These are phyloP conservation scores for Citrullus colocynthis DNA, from an alignment of 306 rosid species.

Conservation along the genomic window DNA sequence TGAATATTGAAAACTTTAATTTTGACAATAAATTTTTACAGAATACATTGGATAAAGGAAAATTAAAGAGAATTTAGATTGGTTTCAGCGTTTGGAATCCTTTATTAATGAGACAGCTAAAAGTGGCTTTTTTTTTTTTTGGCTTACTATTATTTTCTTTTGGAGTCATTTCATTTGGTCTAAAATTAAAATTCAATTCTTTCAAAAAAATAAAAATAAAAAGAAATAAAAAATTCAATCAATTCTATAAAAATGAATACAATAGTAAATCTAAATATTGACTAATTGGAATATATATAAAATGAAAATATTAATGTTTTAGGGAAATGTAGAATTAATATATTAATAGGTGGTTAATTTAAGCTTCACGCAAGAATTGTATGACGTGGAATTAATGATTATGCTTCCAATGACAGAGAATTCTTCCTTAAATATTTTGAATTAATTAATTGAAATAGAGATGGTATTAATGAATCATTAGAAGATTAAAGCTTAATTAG, in stretches of 20 bases:
- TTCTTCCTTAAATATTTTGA: background rate
- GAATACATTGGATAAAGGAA: background rate
- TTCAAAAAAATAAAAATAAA: no score
- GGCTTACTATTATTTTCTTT: background rate
- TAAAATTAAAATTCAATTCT: background rate
- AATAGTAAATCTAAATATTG: background rate
- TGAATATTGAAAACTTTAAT: background rate
- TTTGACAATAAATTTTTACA: background rate
- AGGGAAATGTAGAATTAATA: background rate
- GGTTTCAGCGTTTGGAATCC: background rate
- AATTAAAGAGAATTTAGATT: background rate
- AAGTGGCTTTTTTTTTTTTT: background rate
- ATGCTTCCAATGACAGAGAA: background rate
- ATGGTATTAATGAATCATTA: background rate
- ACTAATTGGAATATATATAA: background rate
- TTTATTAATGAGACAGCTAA: background rate
- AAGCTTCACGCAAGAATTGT: background rate
- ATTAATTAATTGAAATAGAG: background rate
- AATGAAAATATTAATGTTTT: background rate
- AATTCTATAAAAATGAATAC: background rate
- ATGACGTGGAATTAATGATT: background rate
- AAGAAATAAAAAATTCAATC: background rate
- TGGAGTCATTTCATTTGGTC: background rate
- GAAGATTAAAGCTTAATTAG: background rate
- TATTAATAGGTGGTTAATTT: background rate